Percentiles rank a stretch among this genome's conserved stretches.
These are phyloP conservation scores for Gastrodia elata DNA, from an alignment of 106 monocot genomes.

Conservation along the genomic window DNA sequence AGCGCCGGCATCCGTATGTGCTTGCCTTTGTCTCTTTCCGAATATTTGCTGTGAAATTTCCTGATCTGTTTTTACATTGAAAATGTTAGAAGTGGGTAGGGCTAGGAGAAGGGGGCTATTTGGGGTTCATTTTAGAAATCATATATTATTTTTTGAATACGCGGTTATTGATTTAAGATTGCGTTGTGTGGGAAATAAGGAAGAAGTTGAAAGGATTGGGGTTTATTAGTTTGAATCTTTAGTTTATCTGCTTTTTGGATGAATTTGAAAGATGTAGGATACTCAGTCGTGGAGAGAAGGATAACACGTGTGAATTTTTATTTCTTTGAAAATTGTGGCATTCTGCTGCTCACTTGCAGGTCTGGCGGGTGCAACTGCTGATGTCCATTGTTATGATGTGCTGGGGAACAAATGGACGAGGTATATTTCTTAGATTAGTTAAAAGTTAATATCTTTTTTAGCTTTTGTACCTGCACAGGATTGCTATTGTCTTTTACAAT, in stretches of 20 bases:
- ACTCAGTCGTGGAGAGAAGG: background rate
- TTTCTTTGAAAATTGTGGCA: background rate
- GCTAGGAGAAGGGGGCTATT: background rate
- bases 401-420: conserved; percentile 87
- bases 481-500: background rate
- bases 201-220: background rate
- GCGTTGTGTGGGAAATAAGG: background rate
- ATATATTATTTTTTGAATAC: background rate
- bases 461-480: background rate
- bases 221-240: background rate
- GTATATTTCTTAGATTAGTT: conserved; percentile 23
- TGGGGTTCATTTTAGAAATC: background rate
- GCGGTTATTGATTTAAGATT: background rate
- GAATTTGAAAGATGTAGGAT: background rate
- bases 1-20: conserved; percentile 89
- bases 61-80: background rate
- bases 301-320: background rate
- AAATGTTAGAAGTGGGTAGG: background rate
- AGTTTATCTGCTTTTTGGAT: background rate
- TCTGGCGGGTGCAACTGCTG: conserved; percentile 94
- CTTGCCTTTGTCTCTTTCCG: background rate
- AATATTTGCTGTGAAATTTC: background rate
- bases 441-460: background rate
- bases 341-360: conserved; percentile 45
- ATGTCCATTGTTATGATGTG: conserved; percentile 96